These are phyloP conservation scores for Fusarium longipes DNA, from an alignment of 2,329 filamentous ascomycete genomes.

Conservation along the genomic window DNA sequence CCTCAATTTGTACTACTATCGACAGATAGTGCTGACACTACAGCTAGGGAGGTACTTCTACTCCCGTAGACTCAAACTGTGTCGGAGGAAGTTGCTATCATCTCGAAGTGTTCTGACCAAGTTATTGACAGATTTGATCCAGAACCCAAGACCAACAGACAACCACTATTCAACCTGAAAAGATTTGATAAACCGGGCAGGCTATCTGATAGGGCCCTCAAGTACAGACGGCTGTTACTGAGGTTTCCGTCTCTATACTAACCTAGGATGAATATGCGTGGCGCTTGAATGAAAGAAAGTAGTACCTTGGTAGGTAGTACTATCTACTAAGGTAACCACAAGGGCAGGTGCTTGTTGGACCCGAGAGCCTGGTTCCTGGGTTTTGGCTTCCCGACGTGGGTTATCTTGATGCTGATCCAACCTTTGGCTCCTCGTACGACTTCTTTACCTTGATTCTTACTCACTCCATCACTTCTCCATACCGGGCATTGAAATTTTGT, in stretches of 20 bases:
- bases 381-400: neutral
- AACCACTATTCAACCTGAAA: too few species aligned
- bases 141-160: too few species aligned
- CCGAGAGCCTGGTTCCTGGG: constrained; percentile 27
- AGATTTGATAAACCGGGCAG: too few species aligned
- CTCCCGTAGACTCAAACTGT: neutral
- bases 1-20: too few species aligned
- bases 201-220: too few species aligned
- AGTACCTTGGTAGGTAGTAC: too few species aligned
- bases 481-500: neutral
- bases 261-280: too few species aligned
- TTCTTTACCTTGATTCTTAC: neutral
- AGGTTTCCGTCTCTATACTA: too few species aligned
- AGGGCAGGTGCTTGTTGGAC: constrained; percentile 6
- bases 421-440: too few species aligned
- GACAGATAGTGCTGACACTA: too few species aligned
- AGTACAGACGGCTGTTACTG: too few species aligned
- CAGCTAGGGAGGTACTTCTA: too few species aligned
- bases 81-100: neutral
- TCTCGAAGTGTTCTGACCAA: neutral
- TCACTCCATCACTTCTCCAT: neutral
- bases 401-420: neutral
- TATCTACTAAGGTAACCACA: neutral
- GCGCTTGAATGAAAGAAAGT: constrained; percentile 3
- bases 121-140: neutral